These are phyloP conservation scores for Aspergillus cavernicola DNA, from an alignment of 495 filamentous ascomycete species.

Conservation along the genomic window DNA sequence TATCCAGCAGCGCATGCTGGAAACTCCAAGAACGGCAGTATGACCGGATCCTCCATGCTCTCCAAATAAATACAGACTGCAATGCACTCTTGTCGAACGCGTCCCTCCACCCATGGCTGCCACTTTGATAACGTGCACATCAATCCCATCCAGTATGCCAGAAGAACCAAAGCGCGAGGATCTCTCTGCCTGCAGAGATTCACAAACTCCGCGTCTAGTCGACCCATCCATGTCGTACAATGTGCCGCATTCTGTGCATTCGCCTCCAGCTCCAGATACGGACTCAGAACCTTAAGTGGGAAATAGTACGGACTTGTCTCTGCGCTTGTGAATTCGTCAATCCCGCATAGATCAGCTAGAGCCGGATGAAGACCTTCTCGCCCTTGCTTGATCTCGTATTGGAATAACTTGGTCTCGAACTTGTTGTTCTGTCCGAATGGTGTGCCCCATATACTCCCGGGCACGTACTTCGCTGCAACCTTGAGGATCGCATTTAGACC, in stretches of 20 bases:
- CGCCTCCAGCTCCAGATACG: constrained; percentile 21
- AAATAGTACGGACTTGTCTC: constrained; percentile 37
- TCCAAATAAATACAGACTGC: constrained; percentile 40
- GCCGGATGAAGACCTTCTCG: constrained; percentile 32
- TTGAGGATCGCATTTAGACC: constrained; percentile 34
- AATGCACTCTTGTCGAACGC: constrained; percentile 31
- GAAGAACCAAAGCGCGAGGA: constrained; percentile 33
- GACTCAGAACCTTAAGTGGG: constrained; percentile 29
- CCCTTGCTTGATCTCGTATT: constrained; percentile 22
- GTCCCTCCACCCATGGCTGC: constrained; percentile 25
- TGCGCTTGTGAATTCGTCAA: constrained; percentile 32
- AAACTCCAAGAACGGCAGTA: constrained; percentile 19
- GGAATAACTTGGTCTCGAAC: constrained; percentile 19
- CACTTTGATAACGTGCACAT: constrained; percentile 27
- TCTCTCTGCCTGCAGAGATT: constrained; percentile 28
- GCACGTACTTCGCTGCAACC: constrained; percentile 26
- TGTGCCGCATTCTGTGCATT: constrained; percentile 19
- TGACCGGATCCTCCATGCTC: neutral
- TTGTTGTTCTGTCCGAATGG: constrained; percentile 28
- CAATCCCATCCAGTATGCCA: constrained; percentile 41
- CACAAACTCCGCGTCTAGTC: constrained; percentile 32
- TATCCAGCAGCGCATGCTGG: constrained; percentile 79
- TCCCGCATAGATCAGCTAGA: constrained; percentile 34
- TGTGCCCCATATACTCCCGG: constrained; percentile 32
- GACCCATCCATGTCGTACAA: constrained; percentile 30